phyloP scores from a whole-genome alignment of 257 asterid genomes.

The Cordia subcordata region DNA sequence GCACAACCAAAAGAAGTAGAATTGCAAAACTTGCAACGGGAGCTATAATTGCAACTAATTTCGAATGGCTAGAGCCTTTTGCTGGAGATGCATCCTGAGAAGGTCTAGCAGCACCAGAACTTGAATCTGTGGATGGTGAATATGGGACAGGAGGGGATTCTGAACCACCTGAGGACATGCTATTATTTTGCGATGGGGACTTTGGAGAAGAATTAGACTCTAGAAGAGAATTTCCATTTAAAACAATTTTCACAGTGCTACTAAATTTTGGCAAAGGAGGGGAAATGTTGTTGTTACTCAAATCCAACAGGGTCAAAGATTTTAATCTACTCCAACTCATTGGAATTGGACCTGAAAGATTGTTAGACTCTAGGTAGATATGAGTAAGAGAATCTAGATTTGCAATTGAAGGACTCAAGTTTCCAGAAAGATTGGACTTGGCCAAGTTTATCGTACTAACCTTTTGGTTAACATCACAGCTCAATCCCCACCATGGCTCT shows the following conservation, averaged over 20 bases:
- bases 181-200: slow-evolving; percentile 24
- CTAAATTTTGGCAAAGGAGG: slow-evolving; percentile 66
- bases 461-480: slow-evolving; percentile 44
- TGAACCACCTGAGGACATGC: slow-evolving; percentile 27
- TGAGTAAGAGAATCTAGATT: slow-evolving; percentile 54
- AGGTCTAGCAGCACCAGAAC: neutral
- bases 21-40: slow-evolving; percentile 45
- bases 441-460: slow-evolving; percentile 52
- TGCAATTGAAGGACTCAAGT: slow-evolving; percentile 60
- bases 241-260: slow-evolving; percentile 31
- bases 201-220: slow-evolving; percentile 29
- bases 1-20: slow-evolving; percentile 43
- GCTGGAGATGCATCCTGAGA: slow-evolving; percentile 10
- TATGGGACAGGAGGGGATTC: slow-evolving; percentile 6
- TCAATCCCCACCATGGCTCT: slow-evolving; percentile 62
- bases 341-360: slow-evolving; percentile 62
- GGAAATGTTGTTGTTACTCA: slow-evolving; percentile 61
- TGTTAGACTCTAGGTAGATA: slow-evolving; percentile 50
- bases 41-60: slow-evolving; percentile 42
- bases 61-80: slow-evolving; percentile 29
- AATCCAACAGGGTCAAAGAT: slow-evolving; percentile 49
- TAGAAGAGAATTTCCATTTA: slow-evolving; percentile 50
- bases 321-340: slow-evolving; percentile 55
- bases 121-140: slow-evolving; percentile 19
- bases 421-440: slow-evolving; percentile 56